Conservation (phyloP, 2,329 filamentous ascomycete genomes). For the Pseudogymnoascus sp. region DNA sequence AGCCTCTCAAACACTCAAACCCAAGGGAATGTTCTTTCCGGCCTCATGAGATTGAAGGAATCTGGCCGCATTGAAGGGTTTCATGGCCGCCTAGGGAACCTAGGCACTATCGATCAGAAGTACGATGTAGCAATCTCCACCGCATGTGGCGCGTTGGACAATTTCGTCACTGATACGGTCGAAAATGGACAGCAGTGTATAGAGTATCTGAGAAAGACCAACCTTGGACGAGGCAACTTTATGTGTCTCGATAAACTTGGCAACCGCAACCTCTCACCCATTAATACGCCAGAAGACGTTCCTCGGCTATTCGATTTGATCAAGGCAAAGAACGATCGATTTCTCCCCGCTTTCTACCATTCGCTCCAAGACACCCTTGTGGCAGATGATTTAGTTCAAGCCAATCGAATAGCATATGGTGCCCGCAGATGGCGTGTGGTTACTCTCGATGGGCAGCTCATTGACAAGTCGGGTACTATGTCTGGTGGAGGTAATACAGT, state of each 20-base stretch:
- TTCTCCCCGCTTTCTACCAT: constrained; percentile 87
- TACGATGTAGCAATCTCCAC: constrained; percentile 99
- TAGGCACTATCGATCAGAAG: constrained; percentile 85
- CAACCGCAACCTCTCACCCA: constrained; percentile 64
- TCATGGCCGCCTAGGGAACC: constrained; percentile 86
- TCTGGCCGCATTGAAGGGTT: constrained; percentile 96
- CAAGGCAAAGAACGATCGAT: constrained; percentile 77
- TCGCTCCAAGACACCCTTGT: constrained; percentile 93
- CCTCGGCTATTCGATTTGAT: constrained; percentile 90
- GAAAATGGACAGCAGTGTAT: constrained; percentile 97
- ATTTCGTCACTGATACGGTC: constrained; percentile 93
- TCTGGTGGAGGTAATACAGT: constrained; percentile 88
- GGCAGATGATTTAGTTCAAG: constrained; percentile 85
- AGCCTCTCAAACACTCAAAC: constrained; percentile 85
- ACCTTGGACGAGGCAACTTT: constrained; percentile 91
- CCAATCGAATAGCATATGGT: constrained; percentile 93
- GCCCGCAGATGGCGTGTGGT: constrained; percentile 92
- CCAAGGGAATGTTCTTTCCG: constrained; percentile 83
- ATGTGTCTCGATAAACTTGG: constrained; percentile 88
- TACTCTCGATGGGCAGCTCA: constrained; percentile 87
- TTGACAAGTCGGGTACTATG: constrained; percentile 98
- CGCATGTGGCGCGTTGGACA: constrained; percentile 82
- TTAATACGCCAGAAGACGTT: constrained; percentile 84
- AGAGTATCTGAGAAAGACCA: constrained; percentile 94
- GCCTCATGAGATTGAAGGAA: constrained; percentile 88